A percentile compares a stretch with the other conserved stretches of the same genome.
These are phyloP conservation scores for Ceratopteris richardii DNA, from an alignment of 75 land plant genomes.

Conservation along the genomic window DNA sequence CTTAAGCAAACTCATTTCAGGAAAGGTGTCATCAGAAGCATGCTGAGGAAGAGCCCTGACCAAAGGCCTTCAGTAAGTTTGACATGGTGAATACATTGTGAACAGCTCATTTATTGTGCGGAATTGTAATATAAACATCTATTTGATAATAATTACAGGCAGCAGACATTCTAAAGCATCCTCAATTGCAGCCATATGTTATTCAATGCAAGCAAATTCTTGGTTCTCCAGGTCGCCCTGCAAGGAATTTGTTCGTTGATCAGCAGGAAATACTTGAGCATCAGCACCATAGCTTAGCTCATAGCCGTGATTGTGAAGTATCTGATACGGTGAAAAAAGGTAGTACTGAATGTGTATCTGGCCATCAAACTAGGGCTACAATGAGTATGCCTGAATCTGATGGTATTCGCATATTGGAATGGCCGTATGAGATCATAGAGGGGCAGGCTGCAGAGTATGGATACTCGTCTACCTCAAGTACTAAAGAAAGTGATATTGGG, in stretches of 20 bases:
- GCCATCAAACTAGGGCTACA: background rate
- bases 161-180: constrained; percentile 72
- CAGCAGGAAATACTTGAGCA: constrained; percentile 11
- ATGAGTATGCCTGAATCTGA: constrained; percentile 1
- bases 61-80: constrained; percentile 55
- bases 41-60: constrained; percentile 71
- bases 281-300: background rate
- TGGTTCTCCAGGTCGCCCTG: constrained; percentile 8
- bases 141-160: constrained; percentile 35
- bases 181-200: constrained; percentile 71
- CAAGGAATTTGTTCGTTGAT: constrained; percentile 1
- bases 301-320: constrained; percentile 20
- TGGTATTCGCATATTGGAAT: background rate
- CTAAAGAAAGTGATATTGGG: background rate
- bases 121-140: background rate
- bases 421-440: constrained; percentile 17
- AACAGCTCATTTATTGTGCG: background rate
- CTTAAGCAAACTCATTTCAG: constrained; percentile 19
- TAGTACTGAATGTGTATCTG: constrained; percentile 13
- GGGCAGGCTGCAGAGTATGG: constrained; percentile 5
- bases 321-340: constrained; percentile 10
- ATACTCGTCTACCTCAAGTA: background rate
- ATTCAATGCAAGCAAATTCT: constrained; percentile 26
- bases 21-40: constrained; percentile 52
- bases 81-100: background rate